A percentile compares a stretch with the other conserved stretches of the same genome.
phyloP scores from a whole-genome alignment of 371 early-diverging fungal genomes.

The Mortierella sp. region DNA sequence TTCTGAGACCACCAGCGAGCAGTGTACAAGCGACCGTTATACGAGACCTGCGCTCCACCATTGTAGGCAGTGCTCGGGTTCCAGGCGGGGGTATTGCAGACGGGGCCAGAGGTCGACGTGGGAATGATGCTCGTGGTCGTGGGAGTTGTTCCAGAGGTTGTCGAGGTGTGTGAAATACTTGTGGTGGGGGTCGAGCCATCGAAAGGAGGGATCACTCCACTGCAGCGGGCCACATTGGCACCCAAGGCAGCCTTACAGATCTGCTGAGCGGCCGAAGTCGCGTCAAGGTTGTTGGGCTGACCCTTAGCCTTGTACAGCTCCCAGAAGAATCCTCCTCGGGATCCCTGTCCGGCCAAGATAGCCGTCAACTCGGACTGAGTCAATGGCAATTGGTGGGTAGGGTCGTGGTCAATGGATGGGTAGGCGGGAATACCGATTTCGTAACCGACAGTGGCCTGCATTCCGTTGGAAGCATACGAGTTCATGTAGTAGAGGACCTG shows the following conservation, averaged over 20 bases:
- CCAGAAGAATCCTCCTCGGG: conserved; percentile 14
- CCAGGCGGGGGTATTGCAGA: conserved; percentile 30
- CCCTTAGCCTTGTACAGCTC: conserved; percentile 7
- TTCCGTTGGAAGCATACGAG: conserved; percentile 3
- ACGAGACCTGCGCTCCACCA: conserved; percentile 51
- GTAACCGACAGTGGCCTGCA: conserved; percentile 6
- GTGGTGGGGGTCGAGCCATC: background rate
- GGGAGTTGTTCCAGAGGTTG: background rate
- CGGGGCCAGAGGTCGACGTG: background rate
- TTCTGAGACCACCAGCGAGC: conserved; percentile 37
- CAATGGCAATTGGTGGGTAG: conserved; percentile 8
- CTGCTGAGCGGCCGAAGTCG: background rate
- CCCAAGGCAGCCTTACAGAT: conserved; percentile 14
- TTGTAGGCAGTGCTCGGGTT: conserved; percentile 43
- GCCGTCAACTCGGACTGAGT: conserved; percentile 5
- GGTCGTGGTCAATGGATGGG: conserved; percentile 6
- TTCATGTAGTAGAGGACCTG: conserved; percentile 17
- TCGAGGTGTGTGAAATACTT: background rate
- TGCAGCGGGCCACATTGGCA: conserved; percentile 9
- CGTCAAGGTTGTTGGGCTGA: conserved; percentile 4
- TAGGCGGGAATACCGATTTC: conserved; percentile 16
- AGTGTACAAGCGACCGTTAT: conserved; percentile 38
- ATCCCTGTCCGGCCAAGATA: conserved; percentile 6
- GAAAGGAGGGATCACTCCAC: conserved; percentile 7
- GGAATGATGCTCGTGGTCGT: conserved; percentile 5